These are phyloP conservation scores for Bruguiera sexangula DNA, from an alignment of 345 rosid genomes.

Conservation along the genomic window DNA sequence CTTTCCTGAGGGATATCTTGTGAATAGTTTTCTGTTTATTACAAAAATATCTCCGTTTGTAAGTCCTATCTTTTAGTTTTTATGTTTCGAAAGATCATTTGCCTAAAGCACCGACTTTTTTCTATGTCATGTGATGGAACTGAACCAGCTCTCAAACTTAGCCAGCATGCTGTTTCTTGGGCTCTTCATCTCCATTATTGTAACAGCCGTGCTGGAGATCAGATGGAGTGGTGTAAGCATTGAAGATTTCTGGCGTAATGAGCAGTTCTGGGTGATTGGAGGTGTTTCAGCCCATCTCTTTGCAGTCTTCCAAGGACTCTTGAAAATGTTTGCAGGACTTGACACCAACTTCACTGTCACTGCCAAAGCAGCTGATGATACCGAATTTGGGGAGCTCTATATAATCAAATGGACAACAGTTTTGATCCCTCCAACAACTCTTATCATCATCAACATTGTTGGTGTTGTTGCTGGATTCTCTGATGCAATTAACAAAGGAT, in stretches of 20 bases:
- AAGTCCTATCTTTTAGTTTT: no score
- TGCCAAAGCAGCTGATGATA: conserved; percentile 80
- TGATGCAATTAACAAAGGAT: conserved; percentile 94
- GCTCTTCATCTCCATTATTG: conserved; percentile 81
- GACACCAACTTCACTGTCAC: conserved; percentile 99
- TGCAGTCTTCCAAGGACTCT: conserved; percentile 92
- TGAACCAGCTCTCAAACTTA: conserved; percentile 77
- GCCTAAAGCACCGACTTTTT: not conserved
- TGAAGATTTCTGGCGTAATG: conserved; percentile 93
- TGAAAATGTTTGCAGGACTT: conserved; percentile 84
- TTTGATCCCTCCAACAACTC: conserved; percentile 85
- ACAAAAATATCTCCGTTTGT: not conserved
- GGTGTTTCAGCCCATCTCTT: conserved; percentile 97
- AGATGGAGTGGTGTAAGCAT: conserved; percentile 97
- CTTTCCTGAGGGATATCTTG: no score
- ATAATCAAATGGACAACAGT: conserved; percentile 92
- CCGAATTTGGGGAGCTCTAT: conserved; percentile 92
- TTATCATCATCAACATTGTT: conserved; percentile 75
- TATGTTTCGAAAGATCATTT: not conserved
- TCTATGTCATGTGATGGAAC: not conserved
- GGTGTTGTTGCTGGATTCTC: conserved; percentile 99
- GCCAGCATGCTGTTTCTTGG: conserved; percentile 88
- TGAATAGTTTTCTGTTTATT: not conserved
- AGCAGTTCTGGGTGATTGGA: conserved; percentile 97
- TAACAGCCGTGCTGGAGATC: conserved; percentile 80